Evolutionary conservation across 768 basidiomycete species (phyloP), one percentile per base, ranked within the genome.

Genomic region (Saitozyma sp.): DNA sequence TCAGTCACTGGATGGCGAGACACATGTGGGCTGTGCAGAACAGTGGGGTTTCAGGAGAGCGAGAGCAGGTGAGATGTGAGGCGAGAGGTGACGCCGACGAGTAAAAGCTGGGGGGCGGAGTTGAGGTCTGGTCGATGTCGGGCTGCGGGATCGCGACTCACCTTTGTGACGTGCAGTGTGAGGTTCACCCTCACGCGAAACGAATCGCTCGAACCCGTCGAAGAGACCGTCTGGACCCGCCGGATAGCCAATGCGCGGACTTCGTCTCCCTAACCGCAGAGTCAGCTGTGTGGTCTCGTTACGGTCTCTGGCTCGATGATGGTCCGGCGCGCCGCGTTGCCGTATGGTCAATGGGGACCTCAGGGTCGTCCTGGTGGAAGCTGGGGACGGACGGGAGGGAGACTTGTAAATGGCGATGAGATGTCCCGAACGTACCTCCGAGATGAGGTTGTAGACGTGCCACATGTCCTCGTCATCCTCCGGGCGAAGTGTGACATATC

Each of bases 381-480:
- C 29, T 29, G 29, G 29, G 29, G 3, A 52, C 38, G 51, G 51
- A 51, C 50, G 61, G 43, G 6, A n/a, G n/a, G 41, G 13, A 46
- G 55, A 14, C 20, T 56, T 14, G 17, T 42, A 17, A 17, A 54
- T 17, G 17, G 20, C 14, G 42, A 37, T 1, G 48, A 61, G 8
- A 19, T 2, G 37, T 11, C 37, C n/a, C 54, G 59, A n/a, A 61
- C 83, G 55, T 51, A 85, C 85, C 78, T 89, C 84, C 67, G 90
- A 86, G 58, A 99, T 96, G 59, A 99, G 83, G 82, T 99, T 98
- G 80, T 98, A 99, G 38, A 97, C 83, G 84, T 99, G 96, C 94
- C 95, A 99, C 89, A 99, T 96, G 79, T 99, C 96, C 81, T 99
- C 96, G 73, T 97, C 92, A 70, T 98, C 94, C 78, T 99, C 93